These are phyloP conservation scores for Porphyridium purpureum DNA, from an alignment of 23 red algal genomes.

Conservation along the genomic window DNA sequence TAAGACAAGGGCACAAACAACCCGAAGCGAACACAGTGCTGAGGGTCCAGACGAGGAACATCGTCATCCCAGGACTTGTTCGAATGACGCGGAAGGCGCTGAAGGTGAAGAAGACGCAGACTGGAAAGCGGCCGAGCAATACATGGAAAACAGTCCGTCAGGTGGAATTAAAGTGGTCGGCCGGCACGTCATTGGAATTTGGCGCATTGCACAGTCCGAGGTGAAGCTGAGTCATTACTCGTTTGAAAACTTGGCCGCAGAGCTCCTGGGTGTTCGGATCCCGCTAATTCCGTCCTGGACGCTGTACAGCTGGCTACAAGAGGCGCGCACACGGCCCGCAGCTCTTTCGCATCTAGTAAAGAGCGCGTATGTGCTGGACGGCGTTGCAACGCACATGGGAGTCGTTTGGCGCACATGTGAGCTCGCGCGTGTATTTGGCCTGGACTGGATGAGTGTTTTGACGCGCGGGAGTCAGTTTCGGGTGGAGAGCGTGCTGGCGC, in stretches of 20 bases:
- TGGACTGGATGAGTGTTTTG: slow-evolving; percentile 82
- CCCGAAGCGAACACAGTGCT: too few species aligned
- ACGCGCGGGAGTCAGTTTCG: slow-evolving; percentile 82
- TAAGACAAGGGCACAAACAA: too few species aligned
- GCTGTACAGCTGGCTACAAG: slow-evolving; percentile 24
- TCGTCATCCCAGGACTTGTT: too few species aligned
- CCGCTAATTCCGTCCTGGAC: slow-evolving; percentile 23
- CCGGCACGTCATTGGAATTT: slow-evolving; percentile 76
- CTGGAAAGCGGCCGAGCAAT: not conserved
- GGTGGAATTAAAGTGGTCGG: slow-evolving; percentile 65
- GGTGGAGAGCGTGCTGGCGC: slow-evolving; percentile 79
- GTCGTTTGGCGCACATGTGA: slow-evolving; percentile 59
- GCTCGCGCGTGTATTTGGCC: slow-evolving; percentile 85
- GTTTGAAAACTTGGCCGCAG: slow-evolving; percentile 29
- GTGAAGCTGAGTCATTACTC: slow-evolving; percentile 68
- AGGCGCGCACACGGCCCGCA: slow-evolving; percentile 2
- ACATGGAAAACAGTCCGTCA: slow-evolving; percentile 9
- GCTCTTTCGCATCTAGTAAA: slow-evolving; percentile 16
- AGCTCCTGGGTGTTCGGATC: slow-evolving; percentile 50
- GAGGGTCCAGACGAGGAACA: too few species aligned
- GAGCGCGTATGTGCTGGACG: slow-evolving; percentile 13
- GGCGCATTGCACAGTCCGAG: slow-evolving; percentile 67
- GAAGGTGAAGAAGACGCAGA: too few species aligned
- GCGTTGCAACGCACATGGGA: slow-evolving; percentile 48
- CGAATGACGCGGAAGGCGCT: too few species aligned